Percentiles rank a stretch among this genome's conserved stretches.
These are phyloP conservation scores for Whalleya microplaca DNA, from an alignment of 2,329 filamentous ascomycete genomes.

Conservation along the genomic window DNA sequence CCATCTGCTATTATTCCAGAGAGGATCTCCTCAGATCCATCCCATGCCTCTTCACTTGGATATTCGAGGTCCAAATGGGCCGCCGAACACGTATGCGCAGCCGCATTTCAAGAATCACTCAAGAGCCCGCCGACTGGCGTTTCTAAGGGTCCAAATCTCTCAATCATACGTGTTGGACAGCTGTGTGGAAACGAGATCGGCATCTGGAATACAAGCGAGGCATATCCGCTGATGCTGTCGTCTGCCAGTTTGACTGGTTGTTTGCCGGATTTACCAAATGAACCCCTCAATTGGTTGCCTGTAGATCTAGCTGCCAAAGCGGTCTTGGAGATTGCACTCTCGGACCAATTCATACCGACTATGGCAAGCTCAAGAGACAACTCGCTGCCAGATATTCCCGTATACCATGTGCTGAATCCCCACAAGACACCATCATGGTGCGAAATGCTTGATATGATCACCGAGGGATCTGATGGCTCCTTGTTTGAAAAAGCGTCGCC, in stretches of 20 bases:
- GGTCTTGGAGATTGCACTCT: slow-evolving; percentile 43
- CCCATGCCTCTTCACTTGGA: slow-evolving; percentile 51
- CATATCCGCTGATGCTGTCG: slow-evolving; percentile 52
- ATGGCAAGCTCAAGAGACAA: slow-evolving; percentile 9
- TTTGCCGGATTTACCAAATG: slow-evolving; percentile 44
- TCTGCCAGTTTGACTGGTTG: slow-evolving; percentile 42
- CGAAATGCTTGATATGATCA: slow-evolving; percentile 50
- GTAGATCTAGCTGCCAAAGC: slow-evolving; percentile 48
- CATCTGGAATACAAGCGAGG: slow-evolving; percentile 53
- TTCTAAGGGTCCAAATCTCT: too few species aligned
- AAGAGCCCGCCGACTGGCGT: slow-evolving; percentile 25
- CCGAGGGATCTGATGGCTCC: slow-evolving; percentile 3
- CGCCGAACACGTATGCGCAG: slow-evolving; percentile 56
- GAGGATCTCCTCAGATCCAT: slow-evolving; percentile 43
- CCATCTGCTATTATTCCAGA: slow-evolving; percentile 43
- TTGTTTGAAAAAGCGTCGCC: slow-evolving; percentile 46
- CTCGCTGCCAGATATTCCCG: slow-evolving; percentile 32
- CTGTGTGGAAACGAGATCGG: slow-evolving; percentile 46
- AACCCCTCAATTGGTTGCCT: slow-evolving; percentile 49
- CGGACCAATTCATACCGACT: neutral
- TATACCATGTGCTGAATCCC: slow-evolving; percentile 55
- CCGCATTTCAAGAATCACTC: slow-evolving; percentile 35
- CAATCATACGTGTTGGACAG: slow-evolving; percentile 51
- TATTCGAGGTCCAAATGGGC: slow-evolving; percentile 64
- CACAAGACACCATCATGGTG: slow-evolving; percentile 47